A percentile compares a stretch with the other conserved stretches of the same genome.
Conservation (phyloP, 192 early-diverging fungal genomes). For the Backusella tuberculispora region DNA sequence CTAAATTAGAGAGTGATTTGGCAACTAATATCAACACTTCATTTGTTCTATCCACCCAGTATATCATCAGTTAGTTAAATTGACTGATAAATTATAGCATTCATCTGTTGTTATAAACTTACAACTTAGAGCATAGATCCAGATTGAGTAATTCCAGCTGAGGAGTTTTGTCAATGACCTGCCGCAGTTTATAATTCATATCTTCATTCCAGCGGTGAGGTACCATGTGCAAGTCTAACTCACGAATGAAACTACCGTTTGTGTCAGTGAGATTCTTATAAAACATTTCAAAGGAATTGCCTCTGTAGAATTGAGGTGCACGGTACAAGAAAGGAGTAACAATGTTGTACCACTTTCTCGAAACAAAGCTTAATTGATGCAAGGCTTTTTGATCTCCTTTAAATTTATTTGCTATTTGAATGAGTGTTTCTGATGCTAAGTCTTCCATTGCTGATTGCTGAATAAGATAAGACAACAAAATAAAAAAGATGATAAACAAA, state of each 20-base stretch:
- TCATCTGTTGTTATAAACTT: background rate
- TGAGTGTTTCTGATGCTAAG: background rate
- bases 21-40: background rate
- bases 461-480: background rate
- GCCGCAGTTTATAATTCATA: background rate
- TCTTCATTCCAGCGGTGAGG: conserved; percentile 9
- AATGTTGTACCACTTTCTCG: background rate
- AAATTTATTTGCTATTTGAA: background rate
- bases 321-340: background rate
- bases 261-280: background rate
- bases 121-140: conserved; percentile 14
- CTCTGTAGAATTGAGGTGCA: conserved; percentile 7
- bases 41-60: background rate
- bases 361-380: background rate
- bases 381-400: background rate
- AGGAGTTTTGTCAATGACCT: background rate
- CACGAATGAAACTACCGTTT: background rate
- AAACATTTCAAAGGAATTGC: conserved; percentile 8
- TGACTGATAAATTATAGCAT: background rate
- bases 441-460: background rate
- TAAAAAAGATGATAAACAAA: background rate
- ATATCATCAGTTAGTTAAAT: background rate
- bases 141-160: conserved; percentile 17
- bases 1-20: background rate
- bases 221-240: conserved; percentile 12